Base-by-base conservation (phyloP, 2,329 filamentous ascomycete species). In the Domatiomyces globalis region DNA sequence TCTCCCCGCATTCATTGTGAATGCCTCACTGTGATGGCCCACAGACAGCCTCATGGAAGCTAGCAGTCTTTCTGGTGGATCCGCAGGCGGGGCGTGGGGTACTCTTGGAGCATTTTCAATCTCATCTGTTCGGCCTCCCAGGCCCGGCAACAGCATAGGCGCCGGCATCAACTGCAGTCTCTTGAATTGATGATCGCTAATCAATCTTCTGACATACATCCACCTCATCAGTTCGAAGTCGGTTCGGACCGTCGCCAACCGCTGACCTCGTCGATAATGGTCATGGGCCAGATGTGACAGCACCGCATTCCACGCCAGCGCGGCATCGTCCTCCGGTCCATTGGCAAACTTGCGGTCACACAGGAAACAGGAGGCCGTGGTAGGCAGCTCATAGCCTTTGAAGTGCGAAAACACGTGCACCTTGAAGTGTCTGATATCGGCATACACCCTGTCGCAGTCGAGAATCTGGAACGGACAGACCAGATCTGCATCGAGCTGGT, bases 171-270 rank as follows among this genome's bases (percentile, higher is more conserved):
- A 59, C 56, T 73, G 70, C 54, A 70, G 64, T 20, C 66, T 63
- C 56, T 69, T 71, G 56, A 71, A 67, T 53, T 72, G 67, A 12
- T 67, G 66, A 17, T 67, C 65, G 10, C 63, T 66, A 53, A 73
- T 71, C 49, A 73, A 62, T 27, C 67, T 63, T 49, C 63, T 56
- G 17, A 63, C 63, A 54, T 69, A 72, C 51, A 73, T 64, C 59
- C 71, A 71, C 49, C 66, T 66, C 69, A 72, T 71, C 12, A 72
- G 60, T 53, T 67, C 66, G 46, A 72, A 70, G 54, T 70, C 69
- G 5, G 68, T 65, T 45, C 66, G 63, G 46, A 65, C 67, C 5
- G 65, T 64, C 2, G 67, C 66, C 7, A 71, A 62, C 18, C 66
- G 65, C 42, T 71, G 65, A 15, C 70, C 69, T 36, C 53, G 43